phyloP scores from a whole-genome alignment of 352 stramenopile species.

The Pythium biforme region DNA sequence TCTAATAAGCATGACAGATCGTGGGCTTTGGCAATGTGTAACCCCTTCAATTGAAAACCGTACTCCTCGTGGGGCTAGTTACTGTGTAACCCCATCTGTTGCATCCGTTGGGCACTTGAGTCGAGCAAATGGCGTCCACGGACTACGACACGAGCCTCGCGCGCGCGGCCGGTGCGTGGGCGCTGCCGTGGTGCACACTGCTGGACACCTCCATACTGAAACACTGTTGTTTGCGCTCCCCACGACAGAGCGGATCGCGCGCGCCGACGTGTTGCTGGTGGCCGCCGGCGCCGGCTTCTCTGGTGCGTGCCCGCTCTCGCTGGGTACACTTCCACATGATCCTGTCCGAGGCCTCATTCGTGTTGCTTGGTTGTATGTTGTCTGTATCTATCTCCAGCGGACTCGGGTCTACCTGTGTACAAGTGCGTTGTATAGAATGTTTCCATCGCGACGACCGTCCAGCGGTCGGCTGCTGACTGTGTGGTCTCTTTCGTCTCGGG shows the following conservation, averaged over 20 bases:
- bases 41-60: neutral
- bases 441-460: neutral
- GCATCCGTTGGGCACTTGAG: too few species aligned
- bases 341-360: too few species aligned
- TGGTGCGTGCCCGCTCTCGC: too few species aligned
- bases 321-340: too few species aligned
- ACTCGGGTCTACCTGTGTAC: constrained; percentile 89
- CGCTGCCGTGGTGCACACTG: neutral
- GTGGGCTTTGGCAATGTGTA: neutral
- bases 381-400: constrained; percentile 32
- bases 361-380: neutral
- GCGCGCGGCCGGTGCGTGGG: constrained; percentile 16
- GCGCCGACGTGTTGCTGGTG: constrained; percentile 84
- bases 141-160: neutral
- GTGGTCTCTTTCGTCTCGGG: neutral
- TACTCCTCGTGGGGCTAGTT: neutral
- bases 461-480: neutral
- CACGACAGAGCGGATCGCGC: constrained; percentile 54
- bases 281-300: constrained; percentile 89
- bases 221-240: neutral
- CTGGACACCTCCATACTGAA: neutral
- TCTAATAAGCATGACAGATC: constrained; percentile 11
- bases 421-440: constrained; percentile 52
- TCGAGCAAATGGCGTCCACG: constrained; percentile 13
- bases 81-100: neutral